Base-by-base conservation (phyloP, 2,329 filamentous ascomycete genomes). In the Trichoderma polysporum region DNA sequence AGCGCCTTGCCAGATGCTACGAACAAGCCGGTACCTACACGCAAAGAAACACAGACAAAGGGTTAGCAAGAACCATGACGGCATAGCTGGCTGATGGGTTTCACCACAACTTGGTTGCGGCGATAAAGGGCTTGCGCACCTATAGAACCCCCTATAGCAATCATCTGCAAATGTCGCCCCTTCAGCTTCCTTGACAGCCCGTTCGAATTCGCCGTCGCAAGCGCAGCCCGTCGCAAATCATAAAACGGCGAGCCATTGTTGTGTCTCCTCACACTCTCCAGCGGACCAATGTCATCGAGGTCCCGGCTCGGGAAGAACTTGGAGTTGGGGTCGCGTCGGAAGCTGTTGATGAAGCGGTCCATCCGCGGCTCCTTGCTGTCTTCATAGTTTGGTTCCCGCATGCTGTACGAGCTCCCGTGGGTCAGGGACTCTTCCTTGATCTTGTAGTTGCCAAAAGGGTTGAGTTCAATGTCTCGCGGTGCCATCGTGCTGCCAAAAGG, bases 101-200 rank as follows among this genome's bases (percentile, higher is more conserved):
- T 45, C n/a, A 45, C 13, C 15, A 8, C 39, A 17, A 12, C 33
- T 6, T 19, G 8, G 15, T 6, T 37, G 33, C 35, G 49, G 33
- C 17, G 17, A n/a, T 4, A 35, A 29, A 41, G 17, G n/a, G 66
- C 54, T 31, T 37, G 31, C 78, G 47, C 81, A 87, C 91, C 91
- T 73, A 97, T 97, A 12, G 91, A 94, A 50, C 94, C 94, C 72
- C 93, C 93, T 71, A 97, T 97, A 15, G 94, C 94, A 83, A 97
- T 97, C 94, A 97, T 97, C 81, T 97, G 94, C 76, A 97, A 76
- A 82, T 98, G 94, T 56, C 93, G 85, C 22, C 89, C 88, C 79
- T 96, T 95, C 71, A 97, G 80, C 76, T 88, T 90, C 74, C 93
- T 85, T 59, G 91, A 88, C 59, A 98, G 83, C 8, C 90, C 88